Evolutionary conservation across 805 yeast species (phyloP), one percentile per base, ranked within the genome.

Genomic region (Ogataea nitratoaversa): DNA sequence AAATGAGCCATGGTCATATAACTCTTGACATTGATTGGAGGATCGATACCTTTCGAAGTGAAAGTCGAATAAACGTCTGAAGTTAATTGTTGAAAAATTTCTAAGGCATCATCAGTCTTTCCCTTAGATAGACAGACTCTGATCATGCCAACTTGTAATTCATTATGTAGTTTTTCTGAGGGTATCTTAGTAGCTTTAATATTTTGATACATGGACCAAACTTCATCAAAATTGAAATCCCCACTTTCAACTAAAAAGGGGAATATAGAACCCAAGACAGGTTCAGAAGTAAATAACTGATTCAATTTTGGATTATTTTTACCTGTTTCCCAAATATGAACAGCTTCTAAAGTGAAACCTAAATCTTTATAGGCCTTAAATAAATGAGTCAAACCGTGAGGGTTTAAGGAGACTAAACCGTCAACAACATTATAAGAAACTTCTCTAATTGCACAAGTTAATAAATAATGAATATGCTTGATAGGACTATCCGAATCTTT

Each of bases 1-100:
- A 84, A 69, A 65, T 86, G 95, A 34, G 86, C 81, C 62, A 82
- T 85, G 25, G 83, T 74, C 60, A 84, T 66, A 24, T 81, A 73
- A 37, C 79, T 71, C 37, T 60, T 52, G 68, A 64, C 60, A 66
- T 68, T 60, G 43, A 60, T 60, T 36, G 65, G 65, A 17, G 65
- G 65, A 22, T 59, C 59, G 27, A 55, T 48, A 38, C 56, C 52
- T 28, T 57, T 54, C 7, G 57, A 42, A 13, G 60, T 56, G 44
- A 52, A 56, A 22, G 56, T 50, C 6, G 57, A 43, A 34, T 76
- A 77, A 33, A 75, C 71, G 32, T 69, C 69, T 32, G 70, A 68
- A 49, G 84, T 76, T 45, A 84, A 64, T 35, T 72, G 71, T 55
- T 77, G 79, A 59, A 84, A 82, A 37, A 76, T 66, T 42, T 73